These are phyloP conservation scores for Hyaloscypha bicolor DNA, from an alignment of 495 filamentous ascomycete species.

Conservation along the genomic window DNA sequence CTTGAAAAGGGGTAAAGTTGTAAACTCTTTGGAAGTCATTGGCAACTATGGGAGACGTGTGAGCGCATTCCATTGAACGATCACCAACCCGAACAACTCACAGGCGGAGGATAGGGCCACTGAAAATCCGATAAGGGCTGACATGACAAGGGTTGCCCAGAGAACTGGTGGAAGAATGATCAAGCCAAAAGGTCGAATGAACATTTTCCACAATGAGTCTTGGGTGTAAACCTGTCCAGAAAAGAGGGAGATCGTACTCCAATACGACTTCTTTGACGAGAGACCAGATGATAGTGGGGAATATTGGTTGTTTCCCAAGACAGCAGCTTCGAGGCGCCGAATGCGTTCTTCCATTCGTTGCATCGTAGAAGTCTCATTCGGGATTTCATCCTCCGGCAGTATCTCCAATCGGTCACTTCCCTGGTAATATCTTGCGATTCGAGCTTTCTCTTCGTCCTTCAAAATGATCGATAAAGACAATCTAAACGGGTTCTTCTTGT, in stretches of 20 bases:
- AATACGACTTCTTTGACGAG: conserved; percentile 8
- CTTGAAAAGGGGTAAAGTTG: conserved; percentile 49
- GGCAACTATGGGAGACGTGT: conserved; percentile 32
- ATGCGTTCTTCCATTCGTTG: conserved; percentile 22
- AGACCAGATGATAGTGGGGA: background rate
- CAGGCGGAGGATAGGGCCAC: conserved; percentile 28
- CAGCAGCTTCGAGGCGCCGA: conserved; percentile 16
- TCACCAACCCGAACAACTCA: background rate
- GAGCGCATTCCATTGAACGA: background rate
- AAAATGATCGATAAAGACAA: conserved; percentile 20
- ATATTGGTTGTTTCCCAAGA: conserved; percentile 11
- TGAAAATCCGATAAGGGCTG: conserved; percentile 15
- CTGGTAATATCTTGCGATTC: conserved; percentile 5
- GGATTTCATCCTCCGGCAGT: background rate
- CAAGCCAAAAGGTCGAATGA: conserved; percentile 48
- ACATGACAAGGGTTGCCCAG: conserved; percentile 49
- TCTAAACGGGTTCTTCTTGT: conserved; percentile 17
- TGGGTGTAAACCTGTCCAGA: conserved; percentile 38
- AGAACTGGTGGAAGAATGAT: conserved; percentile 51
- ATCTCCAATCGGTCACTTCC: background rate
- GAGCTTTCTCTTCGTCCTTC: conserved; percentile 16
- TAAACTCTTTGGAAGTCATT: conserved; percentile 47
- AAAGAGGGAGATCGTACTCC: conserved; percentile 12
- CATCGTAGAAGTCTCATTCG: conserved; percentile 4
- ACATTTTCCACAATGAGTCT: conserved; percentile 48